Conservation (phyloP, 1,284 basidiomycete genomes). For the Puccinia triticina region DNA sequence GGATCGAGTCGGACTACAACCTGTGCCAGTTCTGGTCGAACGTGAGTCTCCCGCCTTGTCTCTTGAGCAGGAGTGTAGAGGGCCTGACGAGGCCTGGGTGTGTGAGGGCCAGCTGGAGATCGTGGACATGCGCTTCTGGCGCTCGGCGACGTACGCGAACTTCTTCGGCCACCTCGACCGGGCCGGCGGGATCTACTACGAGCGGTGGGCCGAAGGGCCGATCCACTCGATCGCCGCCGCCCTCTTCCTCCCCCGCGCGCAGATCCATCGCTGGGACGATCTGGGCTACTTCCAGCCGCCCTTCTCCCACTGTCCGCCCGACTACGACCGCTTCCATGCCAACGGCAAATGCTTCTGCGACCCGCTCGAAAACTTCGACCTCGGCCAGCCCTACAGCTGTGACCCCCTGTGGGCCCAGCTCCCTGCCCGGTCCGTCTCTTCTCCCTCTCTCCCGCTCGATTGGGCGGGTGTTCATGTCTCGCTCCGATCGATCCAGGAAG, state of each 20-base stretch:
- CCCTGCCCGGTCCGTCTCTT: no score
- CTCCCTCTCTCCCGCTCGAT: no score
- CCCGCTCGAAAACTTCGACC: conserved; percentile 27
- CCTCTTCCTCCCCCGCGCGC: conserved; percentile 71
- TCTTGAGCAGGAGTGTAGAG: no score
- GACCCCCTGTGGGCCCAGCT: not conserved
- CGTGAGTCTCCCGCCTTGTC: no score
- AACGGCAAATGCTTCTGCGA: conserved; percentile 32
- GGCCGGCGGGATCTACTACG: conserved; percentile 81
- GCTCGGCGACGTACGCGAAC: conserved; percentile 72
- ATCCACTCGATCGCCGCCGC: conserved; percentile 79
- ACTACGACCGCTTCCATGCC: not conserved
- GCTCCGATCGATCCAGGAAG: no score
- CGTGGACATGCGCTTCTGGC: conserved; percentile 73
- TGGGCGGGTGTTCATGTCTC: no score
- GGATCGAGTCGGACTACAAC: conserved; percentile 66
- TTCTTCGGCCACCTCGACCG: conserved; percentile 78
- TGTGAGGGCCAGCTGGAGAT: conserved; percentile 68
- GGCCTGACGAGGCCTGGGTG: no score
- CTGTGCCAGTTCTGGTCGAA: conserved; percentile 73
- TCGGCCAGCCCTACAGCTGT: conserved; percentile 7
- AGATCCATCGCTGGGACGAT: conserved; percentile 65
- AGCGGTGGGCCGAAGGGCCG: conserved; percentile 86
- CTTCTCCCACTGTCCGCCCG: conserved; percentile 11
- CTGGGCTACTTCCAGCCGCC: conserved; percentile 53